Evolutionary conservation across 2,329 filamentous ascomycete genomes (phyloP).

Genomic region (Exophiala xenobiotica): DNA sequence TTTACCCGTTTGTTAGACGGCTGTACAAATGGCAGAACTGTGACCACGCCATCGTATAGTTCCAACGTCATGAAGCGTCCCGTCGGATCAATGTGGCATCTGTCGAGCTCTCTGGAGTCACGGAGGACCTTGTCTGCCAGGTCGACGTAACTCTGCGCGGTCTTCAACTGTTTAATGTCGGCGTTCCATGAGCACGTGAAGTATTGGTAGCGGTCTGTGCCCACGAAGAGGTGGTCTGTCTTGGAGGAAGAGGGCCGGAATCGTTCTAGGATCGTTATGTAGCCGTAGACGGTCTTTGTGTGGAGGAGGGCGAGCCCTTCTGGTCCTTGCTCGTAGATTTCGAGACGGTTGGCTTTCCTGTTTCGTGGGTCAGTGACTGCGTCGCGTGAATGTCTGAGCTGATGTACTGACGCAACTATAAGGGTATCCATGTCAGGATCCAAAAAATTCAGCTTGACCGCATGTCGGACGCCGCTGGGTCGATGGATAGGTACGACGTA

Average conservation of each 20-base stretch:
- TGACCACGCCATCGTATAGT: constrained; percentile 67
- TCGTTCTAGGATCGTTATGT: constrained; percentile 79
- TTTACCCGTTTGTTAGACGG: constrained; percentile 48
- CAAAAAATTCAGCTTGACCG: constrained; percentile 75
- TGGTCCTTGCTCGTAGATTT: constrained; percentile 71
- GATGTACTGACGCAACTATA: constrained; percentile 72
- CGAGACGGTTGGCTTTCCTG: constrained; percentile 80
- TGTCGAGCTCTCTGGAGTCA: constrained; percentile 78
- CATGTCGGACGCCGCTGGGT: constrained; percentile 87
- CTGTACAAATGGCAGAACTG: constrained; percentile 60
- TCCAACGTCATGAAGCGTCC: constrained; percentile 67
- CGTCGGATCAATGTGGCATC: constrained; percentile 79
- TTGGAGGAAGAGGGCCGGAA: constrained; percentile 71
- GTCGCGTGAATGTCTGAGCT: constrained; percentile 9
- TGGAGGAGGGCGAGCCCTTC: constrained; percentile 65
- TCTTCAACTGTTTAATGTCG: constrained; percentile 52
- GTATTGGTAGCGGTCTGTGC: constrained; percentile 85
- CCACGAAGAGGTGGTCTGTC: constrained; percentile 86
- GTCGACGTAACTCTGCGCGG: constrained; percentile 59
- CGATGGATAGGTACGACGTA: constrained; percentile 92
- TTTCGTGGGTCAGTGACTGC: constrained; percentile 28
- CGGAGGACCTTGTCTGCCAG: constrained; percentile 61
- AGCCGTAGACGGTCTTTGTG: constrained; percentile 76
- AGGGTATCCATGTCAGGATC: constrained; percentile 74
- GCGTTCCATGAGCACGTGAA: constrained; percentile 85